Evolutionary conservation across 495 filamentous ascomycete species (phyloP).

Genomic region (Cryomyces minteri): DNA sequence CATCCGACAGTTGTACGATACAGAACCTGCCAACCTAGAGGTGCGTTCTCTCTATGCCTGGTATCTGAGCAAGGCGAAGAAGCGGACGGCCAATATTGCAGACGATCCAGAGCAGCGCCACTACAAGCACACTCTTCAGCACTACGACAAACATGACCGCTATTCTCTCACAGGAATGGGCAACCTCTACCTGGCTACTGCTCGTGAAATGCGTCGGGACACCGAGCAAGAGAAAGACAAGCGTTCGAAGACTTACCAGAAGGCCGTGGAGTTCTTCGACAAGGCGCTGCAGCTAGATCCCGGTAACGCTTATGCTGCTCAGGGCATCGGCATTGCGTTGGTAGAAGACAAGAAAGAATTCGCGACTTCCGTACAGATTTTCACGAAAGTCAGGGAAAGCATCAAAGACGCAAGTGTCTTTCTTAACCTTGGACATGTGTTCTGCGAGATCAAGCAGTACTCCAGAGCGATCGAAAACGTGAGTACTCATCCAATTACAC

Average conservation of each 20-base stretch:
- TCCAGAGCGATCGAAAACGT: constrained; percentile 69
- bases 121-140: constrained; percentile 87
- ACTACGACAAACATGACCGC: constrained; percentile 89
- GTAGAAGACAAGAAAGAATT: constrained; percentile 85
- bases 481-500: constrained; percentile 11
- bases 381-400: constrained; percentile 75
- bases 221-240: constrained; percentile 81
- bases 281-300: constrained; percentile 86
- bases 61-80: constrained; percentile 69
- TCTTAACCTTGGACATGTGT: constrained; percentile 85
- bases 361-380: constrained; percentile 60
- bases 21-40: constrained; percentile 65
- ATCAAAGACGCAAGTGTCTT: constrained; percentile 71
- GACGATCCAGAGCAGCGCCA: constrained; percentile 86
- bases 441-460: constrained; percentile 75
- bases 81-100: constrained; percentile 55
- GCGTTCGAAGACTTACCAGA: constrained; percentile 65
- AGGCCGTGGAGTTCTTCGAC: constrained; percentile 95
- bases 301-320: constrained; percentile 87
- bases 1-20: constrained; percentile 63
- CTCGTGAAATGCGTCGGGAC: constrained; percentile 84
- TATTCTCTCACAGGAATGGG: constrained; percentile 94
- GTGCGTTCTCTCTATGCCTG: constrained; percentile 84
- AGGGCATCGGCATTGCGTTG: constrained; percentile 85
- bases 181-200: constrained; percentile 69